Conservation (phyloP, 306 rosid genomes). For the Ochetophila trinervis region DNA sequence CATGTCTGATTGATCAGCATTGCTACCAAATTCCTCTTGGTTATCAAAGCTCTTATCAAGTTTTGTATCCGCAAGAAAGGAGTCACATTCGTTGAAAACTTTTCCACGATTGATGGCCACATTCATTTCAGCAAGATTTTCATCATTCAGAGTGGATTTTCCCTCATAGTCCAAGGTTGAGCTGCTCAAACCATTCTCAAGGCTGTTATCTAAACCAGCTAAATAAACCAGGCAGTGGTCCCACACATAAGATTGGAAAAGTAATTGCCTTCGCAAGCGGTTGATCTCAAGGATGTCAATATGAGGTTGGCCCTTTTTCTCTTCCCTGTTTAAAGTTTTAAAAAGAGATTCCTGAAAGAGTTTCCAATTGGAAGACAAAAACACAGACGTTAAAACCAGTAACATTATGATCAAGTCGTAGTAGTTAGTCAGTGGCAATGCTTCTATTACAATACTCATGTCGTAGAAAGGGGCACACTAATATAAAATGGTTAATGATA, state of each 20-base stretch:
- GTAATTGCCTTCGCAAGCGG: conserved; percentile 69
- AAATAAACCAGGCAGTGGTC: conserved; percentile 66
- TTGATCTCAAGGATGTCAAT: conserved; percentile 85
- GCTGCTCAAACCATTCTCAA: conserved; percentile 33
- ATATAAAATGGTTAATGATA: neutral
- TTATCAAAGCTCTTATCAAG: conserved; percentile 28
- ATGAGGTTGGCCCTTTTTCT: conserved; percentile 52
- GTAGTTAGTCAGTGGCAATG: neutral
- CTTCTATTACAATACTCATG: neutral
- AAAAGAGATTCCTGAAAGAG: conserved; percentile 58
- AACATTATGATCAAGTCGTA: neutral
- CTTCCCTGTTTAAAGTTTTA: conserved; percentile 51
- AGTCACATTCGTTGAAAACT: conserved; percentile 37
- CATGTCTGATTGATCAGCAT: conserved; percentile 31
- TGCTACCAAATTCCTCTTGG: conserved; percentile 34
- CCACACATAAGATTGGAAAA: conserved; percentile 86
- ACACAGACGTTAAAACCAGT: conserved; percentile 17
- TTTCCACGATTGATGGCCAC: conserved; percentile 36
- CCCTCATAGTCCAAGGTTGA: conserved; percentile 44
- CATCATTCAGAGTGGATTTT: conserved; percentile 31
- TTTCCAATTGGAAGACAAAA: conserved; percentile 15
- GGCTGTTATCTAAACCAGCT: conserved; percentile 34
- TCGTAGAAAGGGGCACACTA: neutral
- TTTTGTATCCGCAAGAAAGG: conserved; percentile 34
- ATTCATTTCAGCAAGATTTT: conserved; percentile 32